Conservation (phyloP, 495 filamentous ascomycete genomes). For the Hyaloscypha hepaticicola region DNA sequence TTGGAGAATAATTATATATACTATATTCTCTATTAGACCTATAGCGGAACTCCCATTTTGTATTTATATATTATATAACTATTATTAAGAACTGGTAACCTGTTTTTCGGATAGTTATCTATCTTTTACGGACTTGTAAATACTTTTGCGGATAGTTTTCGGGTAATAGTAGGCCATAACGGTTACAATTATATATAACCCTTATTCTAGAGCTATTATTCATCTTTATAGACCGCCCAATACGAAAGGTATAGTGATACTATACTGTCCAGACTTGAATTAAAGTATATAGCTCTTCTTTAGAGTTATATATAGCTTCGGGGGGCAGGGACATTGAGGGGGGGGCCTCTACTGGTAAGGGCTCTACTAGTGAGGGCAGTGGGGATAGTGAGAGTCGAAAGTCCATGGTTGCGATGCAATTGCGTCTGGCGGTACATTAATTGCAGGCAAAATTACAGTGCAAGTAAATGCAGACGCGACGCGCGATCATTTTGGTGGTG, state of each 20-base stretch:
- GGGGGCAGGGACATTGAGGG: neutral
- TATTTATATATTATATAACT: neutral
- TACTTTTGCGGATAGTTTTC: neutral
- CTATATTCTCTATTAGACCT: slow-evolving; percentile 1
- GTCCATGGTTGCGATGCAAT: neutral
- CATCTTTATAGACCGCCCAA: neutral
- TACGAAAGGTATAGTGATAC: neutral
- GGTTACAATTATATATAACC: neutral
- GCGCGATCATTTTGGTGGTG: no score
- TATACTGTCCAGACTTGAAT: slow-evolving; percentile 2
- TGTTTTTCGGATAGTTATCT: neutral
- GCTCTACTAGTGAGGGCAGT: neutral
- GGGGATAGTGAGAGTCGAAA: neutral
- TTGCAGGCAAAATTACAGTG: no score
- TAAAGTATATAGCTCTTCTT: no score
- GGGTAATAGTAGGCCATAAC: neutral
- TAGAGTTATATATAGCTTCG: slow-evolving; percentile 3
- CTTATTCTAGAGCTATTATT: neutral
- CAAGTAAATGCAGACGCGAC: no score
- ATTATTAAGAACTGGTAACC: slow-evolving; percentile 1
- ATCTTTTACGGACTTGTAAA: neutral
- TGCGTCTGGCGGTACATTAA: no score
- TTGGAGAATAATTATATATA: slow-evolving; percentile 1
- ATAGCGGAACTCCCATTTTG: neutral
- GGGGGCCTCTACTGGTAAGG: neutral